A percentile compares a stretch with the other conserved stretches of the same genome.
Conservation (phyloP, 148 eudicot species). For the Rhododendron henanense region DNA sequence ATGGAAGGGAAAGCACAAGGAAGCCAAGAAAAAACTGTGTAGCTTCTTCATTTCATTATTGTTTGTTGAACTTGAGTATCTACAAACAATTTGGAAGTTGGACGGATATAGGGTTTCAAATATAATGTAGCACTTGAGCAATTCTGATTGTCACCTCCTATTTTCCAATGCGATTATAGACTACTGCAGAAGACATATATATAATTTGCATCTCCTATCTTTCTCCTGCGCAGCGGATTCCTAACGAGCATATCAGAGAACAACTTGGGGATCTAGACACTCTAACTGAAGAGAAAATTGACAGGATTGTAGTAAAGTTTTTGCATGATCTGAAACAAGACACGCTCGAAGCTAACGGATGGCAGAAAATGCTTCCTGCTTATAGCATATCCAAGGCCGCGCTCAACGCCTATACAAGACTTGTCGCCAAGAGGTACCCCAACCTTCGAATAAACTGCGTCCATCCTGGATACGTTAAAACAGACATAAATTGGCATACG, state of each 20-base stretch:
- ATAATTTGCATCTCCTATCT: neutral
- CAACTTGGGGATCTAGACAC: conserved; percentile 31
- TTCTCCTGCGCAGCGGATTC: conserved; percentile 29
- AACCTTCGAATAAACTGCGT: conserved; percentile 39
- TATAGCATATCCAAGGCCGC: conserved; percentile 44
- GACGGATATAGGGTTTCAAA: neutral
- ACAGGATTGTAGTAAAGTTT: conserved; percentile 28
- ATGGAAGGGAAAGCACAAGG: neutral
- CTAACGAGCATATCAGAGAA: conserved; percentile 26
- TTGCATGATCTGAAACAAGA: conserved; percentile 30
- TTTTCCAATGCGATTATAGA: neutral
- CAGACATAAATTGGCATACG: conserved; percentile 40
- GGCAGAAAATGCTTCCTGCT: conserved; percentile 45
- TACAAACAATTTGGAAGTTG: neutral
- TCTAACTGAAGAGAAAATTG: conserved; percentile 33
- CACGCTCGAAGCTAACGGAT: conserved; percentile 32
- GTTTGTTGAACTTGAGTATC: neutral
- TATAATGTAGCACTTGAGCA: neutral
- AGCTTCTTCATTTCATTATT: neutral
- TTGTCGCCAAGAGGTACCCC: conserved; percentile 35
- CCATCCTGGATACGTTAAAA: conserved; percentile 36
- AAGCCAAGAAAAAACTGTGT: neutral
- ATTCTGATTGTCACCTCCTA: neutral
- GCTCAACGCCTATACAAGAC: conserved; percentile 37
- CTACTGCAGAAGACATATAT: neutral